These are phyloP conservation scores for Camillea tinctor DNA, from an alignment of 2,329 filamentous ascomycete species.

Conservation along the genomic window DNA sequence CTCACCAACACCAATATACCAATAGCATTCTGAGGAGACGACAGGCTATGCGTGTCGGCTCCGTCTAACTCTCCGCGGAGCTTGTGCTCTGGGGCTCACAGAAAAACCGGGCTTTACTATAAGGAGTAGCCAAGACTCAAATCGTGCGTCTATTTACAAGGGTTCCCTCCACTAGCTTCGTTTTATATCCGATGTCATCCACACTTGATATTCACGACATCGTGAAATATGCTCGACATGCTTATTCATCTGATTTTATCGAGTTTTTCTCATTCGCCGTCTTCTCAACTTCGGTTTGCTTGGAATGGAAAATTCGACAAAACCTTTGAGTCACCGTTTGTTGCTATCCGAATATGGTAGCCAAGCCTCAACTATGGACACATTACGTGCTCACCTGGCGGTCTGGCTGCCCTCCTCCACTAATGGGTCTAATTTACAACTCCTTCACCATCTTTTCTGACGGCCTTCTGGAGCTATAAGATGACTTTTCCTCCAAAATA, in stretches of 20 bases:
- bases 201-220: neutral
- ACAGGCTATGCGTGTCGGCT: neutral
- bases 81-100: neutral
- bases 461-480: neutral
- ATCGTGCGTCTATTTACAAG: slow-evolving; percentile 20
- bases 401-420: too few relatives aligned
- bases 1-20: too few relatives aligned
- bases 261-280: neutral
- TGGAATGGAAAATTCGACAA: neutral
- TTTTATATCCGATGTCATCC: neutral
- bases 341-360: neutral
- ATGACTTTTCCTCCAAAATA: neutral
- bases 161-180: neutral
- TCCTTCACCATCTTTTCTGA: neutral
- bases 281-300: neutral
- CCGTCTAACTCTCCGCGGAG: neutral
- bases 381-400: too few relatives aligned
- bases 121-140: slow-evolving; percentile 29
- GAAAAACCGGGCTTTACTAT: slow-evolving; percentile 13
- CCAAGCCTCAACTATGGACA: too few relatives aligned
- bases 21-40: neutral
- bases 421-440: too few relatives aligned
- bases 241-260: neutral
- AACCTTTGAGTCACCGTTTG: neutral
- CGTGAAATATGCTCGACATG: neutral